phyloP scores from a whole-genome alignment of 176 grass and related monocot genomes.

The Oryza australiensis region DNA sequence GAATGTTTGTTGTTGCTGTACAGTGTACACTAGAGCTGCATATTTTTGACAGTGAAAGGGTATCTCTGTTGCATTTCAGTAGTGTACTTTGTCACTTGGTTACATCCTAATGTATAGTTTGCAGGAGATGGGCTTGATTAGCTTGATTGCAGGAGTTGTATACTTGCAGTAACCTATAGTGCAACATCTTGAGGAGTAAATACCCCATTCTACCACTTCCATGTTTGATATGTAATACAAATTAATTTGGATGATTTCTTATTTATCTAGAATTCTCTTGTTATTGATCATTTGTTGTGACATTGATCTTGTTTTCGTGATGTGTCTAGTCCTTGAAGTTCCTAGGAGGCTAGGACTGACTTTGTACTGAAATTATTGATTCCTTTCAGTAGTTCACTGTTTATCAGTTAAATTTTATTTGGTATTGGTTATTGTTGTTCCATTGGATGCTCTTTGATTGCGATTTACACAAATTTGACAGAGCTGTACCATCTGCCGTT shows the following conservation, averaged over 20 bases:
- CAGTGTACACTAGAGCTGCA: not conserved
- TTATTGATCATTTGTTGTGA: constrained; percentile 6
- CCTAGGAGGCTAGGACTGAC: not conserved
- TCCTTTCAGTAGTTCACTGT: not conserved
- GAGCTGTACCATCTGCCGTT: constrained; percentile 83
- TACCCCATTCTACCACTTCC: not conserved
- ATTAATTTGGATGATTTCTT: not conserved
- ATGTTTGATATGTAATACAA: not conserved
- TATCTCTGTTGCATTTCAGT: constrained; percentile 15
- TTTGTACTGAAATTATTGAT: constrained; percentile 25
- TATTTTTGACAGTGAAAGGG: not conserved
- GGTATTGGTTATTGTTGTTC: constrained; percentile 1
- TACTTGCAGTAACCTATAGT: not conserved
- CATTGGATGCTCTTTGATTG: constrained; percentile 11
- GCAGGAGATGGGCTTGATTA: constrained; percentile 1
- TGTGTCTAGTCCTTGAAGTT: not conserved
- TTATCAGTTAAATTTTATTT: not conserved
- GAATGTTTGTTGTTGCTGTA: constrained; percentile 4
- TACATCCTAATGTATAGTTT: not conserved
- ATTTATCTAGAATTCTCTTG: constrained; percentile 6
- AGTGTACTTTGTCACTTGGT: not conserved
- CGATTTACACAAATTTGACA: constrained; percentile 35
- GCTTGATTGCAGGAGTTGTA: not conserved
- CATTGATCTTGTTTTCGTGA: not conserved
- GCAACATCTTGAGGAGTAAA: not conserved